Evolutionary conservation across 306 rosid species (phyloP), one percentile per base, ranked within the genome.

Genomic region (Gillenia trifoliata): DNA sequence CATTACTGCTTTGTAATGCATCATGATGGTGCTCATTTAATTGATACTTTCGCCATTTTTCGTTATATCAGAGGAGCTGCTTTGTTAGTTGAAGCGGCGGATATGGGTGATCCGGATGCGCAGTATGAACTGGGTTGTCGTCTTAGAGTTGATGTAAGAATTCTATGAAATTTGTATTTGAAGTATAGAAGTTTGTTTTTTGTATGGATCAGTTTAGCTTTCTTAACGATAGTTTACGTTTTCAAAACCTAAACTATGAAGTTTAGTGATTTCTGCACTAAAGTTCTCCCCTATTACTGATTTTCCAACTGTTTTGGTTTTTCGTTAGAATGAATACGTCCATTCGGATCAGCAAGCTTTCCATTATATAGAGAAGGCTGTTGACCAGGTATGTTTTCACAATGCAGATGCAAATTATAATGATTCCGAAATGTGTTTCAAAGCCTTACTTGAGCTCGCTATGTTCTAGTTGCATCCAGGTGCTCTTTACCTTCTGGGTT

Each of bases 261-360:
- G 50, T 45, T 13, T 45, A 15, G 20, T 45, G 50, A 45, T 16
- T 45, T 5, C 19, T 6, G 7, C 17, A 4, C 19, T 13, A 4
- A 4, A 45, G 50, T 45, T 45, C 50, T 15, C 29, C 7, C 59
- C 13, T 16, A 13, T 45, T 59, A 25, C 8, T 26, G 34, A 55
- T 20, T 23, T 28, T 64, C 30, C 36, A 13, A 45, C 54, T 69
- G 49, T 73, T 34, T 60, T 68, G 34, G 45, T 29, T 78, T 70
- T 33, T 75, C 23, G 61, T 72, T 76, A 94, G 96, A 94, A 91
- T 78, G 89, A 92, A 3, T 68, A 91, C 77, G 95, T 92, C 80
- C 90, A 88, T 29, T 82, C 95, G 16, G 97, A 90, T 83, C 95
- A 94, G 79, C 91, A 88, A 86, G 98, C 98, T 64, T 92, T 94